Conservation (phyloP, 78 protist species). For the Creolimax fragrantissima region DNA sequence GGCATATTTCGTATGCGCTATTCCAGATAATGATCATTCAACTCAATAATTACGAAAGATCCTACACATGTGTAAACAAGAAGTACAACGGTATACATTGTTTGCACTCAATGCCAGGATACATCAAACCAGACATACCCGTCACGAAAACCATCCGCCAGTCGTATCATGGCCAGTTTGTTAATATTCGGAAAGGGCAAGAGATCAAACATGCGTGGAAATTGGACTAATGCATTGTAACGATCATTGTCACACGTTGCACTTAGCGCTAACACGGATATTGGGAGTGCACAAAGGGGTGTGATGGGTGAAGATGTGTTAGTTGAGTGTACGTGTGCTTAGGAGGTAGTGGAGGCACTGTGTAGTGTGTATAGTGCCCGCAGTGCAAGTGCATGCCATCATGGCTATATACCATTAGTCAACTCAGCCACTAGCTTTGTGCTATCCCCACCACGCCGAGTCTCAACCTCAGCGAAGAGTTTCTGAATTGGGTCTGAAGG, state of each 20-base stretch:
- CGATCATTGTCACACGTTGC: not conserved
- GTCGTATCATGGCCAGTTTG: not conserved
- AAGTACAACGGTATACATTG: too few relatives aligned
- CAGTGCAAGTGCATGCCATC: not conserved
- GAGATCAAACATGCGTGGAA: constrained; percentile 6
- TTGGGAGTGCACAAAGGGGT: not conserved
- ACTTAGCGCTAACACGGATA: not conserved
- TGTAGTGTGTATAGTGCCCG: not conserved
- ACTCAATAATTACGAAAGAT: too few relatives aligned
- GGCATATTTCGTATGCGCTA: too few relatives aligned
- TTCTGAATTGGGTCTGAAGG: not conserved
- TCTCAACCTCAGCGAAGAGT: not conserved
- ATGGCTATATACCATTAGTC: not conserved
- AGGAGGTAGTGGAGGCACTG: not conserved
- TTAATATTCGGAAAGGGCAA: not conserved
- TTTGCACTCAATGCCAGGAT: too few relatives aligned
- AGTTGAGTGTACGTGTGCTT: not conserved
- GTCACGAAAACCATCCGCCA: not conserved
- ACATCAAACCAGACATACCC: too few relatives aligned
- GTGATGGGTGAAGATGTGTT: not conserved
- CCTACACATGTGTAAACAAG: too few relatives aligned
- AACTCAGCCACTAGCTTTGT: not conserved
- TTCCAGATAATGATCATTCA: too few relatives aligned
- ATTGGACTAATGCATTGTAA: not conserved
- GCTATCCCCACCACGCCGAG: not conserved